Percentiles rank a stretch among this genome's conserved stretches.
These are phyloP conservation scores for Coprinellus aureogranulatus DNA, from an alignment of 768 basidiomycete species.

Conservation along the genomic window DNA sequence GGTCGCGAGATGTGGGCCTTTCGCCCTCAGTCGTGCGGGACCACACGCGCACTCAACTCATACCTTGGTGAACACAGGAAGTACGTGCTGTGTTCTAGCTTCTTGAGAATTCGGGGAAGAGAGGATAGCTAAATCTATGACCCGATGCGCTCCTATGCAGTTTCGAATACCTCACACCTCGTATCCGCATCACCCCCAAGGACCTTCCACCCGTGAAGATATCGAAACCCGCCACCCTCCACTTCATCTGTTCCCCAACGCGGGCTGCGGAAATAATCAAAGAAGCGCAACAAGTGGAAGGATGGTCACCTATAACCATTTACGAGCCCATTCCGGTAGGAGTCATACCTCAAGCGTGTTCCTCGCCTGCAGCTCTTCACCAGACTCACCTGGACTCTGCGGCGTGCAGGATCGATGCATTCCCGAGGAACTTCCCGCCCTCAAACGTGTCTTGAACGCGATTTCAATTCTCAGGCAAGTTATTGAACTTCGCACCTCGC, in stretches of 20 bases:
- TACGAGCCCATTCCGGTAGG: constrained; percentile 85
- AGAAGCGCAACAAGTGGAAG: constrained; percentile 51
- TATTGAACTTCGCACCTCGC: background rate
- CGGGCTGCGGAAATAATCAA: constrained; percentile 66
- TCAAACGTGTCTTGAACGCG: constrained; percentile 54
- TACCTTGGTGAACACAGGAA: constrained; percentile 72
- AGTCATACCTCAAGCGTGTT: too few species aligned
- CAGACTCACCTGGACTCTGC: background rate
- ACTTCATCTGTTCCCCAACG: constrained; percentile 83
- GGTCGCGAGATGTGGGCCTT: constrained; percentile 79
- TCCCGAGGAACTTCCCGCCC: constrained; percentile 72
- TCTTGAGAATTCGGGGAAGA: background rate
- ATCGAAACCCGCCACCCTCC: constrained; percentile 52
- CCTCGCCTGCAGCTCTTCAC: background rate
- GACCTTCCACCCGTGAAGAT: constrained; percentile 61
- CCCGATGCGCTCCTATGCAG: constrained; percentile 34
- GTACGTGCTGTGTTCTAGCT: constrained; percentile 35
- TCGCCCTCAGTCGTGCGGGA: constrained; percentile 56
- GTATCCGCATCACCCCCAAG: constrained; percentile 65
- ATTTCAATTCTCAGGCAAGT: constrained; percentile 68
- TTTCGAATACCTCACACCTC: constrained; percentile 75
- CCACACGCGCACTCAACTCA: constrained; percentile 70
- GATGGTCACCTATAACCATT: constrained; percentile 66
- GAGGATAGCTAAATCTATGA: background rate
- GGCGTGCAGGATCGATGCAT: constrained; percentile 69